These are phyloP conservation scores for Dioscorea alata DNA, from an alignment of 106 monocot genomes.

Conservation along the genomic window DNA sequence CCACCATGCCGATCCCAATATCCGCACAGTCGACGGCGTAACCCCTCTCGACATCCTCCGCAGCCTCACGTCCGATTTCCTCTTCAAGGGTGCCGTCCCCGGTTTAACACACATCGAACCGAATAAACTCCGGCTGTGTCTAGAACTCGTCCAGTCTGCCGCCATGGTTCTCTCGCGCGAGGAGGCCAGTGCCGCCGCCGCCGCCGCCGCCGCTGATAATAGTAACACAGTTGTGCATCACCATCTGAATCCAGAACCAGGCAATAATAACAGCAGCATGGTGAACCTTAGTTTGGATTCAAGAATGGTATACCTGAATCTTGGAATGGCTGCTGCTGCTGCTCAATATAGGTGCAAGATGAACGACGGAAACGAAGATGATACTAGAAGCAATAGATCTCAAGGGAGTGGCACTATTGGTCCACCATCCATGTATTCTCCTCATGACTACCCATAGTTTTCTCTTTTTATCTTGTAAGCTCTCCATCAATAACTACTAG, in stretches of 20 bases:
- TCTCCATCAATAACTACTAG: background rate
- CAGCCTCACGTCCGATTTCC: conserved; percentile 82
- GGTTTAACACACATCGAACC: conserved; percentile 86
- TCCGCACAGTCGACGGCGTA: conserved; percentile 69
- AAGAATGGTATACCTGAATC: conserved; percentile 79
- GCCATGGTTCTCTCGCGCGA: conserved; percentile 68
- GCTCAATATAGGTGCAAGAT: conserved; percentile 43
- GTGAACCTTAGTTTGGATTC: conserved; percentile 66
- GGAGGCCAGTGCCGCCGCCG: conserved; percentile 24
- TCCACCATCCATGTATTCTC: conserved; percentile 42
- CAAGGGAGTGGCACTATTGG: conserved; percentile 32
- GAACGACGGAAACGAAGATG: conserved; percentile 33
- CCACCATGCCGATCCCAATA: conserved; percentile 93
- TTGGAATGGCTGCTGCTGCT: conserved; percentile 49
- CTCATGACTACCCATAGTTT: conserved; percentile 52
- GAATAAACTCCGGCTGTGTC: conserved; percentile 86
- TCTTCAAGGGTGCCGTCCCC: conserved; percentile 87
- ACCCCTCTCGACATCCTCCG: conserved; percentile 87
- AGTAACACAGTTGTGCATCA: conserved; percentile 24
- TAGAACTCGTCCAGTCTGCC: conserved; percentile 91
- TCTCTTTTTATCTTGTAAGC: conserved; percentile 20
- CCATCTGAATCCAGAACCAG: conserved; percentile 24
- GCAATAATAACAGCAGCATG: conserved; percentile 26
- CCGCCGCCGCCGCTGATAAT: conserved; percentile 5
- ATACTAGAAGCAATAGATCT: conserved; percentile 25